phyloP scores from a whole-genome alignment of 306 rosid genomes.

The Malus sylvestris region DNA sequence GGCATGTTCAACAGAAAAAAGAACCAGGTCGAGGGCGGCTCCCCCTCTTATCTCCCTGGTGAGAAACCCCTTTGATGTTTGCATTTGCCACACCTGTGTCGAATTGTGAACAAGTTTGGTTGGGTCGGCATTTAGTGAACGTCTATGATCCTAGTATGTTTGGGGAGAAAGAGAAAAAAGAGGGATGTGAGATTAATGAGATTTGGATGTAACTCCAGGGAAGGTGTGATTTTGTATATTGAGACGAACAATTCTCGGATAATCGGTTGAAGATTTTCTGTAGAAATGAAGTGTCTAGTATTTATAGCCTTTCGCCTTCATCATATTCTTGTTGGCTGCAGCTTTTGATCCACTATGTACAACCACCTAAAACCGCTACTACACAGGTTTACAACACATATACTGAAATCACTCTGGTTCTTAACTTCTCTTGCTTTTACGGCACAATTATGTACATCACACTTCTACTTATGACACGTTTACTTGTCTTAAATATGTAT shows the following conservation, averaged over 20 bases:
- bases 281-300: neutral
- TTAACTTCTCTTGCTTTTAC: no score
- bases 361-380: neutral
- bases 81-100: slow-evolving; percentile 15
- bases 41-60: slow-evolving; percentile 90
- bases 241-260: slow-evolving; percentile 27
- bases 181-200: slow-evolving; percentile 24
- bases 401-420: no score
- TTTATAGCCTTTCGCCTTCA: neutral
- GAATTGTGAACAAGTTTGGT: slow-evolving; percentile 25
- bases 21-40: slow-evolving; percentile 78
- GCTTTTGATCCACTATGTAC: neutral
- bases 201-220: slow-evolving; percentile 29
- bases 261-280: slow-evolving; percentile 7
- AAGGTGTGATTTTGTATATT: slow-evolving; percentile 44
- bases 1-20: slow-evolving; percentile 73
- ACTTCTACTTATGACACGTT: neutral
- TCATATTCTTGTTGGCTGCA: neutral
- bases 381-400: no score
- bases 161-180: slow-evolving; percentile 18
- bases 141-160: slow-evolving; percentile 17
- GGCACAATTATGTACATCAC: neutral
- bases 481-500: no score
- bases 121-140: slow-evolving; percentile 45
- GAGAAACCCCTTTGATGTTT: slow-evolving; percentile 54